Conservation (phyloP, 2,329 filamentous ascomycete species). For the Monilinia fructicola region DNA sequence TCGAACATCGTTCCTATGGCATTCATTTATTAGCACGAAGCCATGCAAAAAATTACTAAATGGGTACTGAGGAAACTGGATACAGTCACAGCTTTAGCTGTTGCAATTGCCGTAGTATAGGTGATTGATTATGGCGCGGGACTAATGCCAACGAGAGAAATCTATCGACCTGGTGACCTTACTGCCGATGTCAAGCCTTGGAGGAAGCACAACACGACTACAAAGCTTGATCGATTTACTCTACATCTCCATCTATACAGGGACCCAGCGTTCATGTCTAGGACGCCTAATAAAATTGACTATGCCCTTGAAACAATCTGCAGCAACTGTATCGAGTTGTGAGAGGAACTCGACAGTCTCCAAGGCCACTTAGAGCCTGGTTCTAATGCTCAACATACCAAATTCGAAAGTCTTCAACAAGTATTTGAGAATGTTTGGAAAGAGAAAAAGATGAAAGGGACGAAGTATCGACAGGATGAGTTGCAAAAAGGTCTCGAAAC, state of each 20-base stretch:
- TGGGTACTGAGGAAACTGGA: not conserved
- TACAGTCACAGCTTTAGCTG: not conserved
- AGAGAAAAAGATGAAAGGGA: not conserved
- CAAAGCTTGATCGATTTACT: not conserved
- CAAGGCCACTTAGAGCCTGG: not conserved
- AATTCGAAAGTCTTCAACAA: not conserved
- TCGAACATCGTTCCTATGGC: not conserved
- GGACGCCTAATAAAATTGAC: not conserved
- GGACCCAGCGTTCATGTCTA: not conserved
- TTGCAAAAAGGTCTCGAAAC: not conserved
- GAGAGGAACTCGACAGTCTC: not conserved
- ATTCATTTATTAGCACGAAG: not conserved
- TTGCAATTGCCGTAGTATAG: not conserved
- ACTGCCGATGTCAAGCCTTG: not conserved
- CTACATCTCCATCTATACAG: not conserved
- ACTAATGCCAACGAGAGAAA: not conserved
- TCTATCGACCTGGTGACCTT: not conserved
- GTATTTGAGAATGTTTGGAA: not conserved
- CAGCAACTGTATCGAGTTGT: conserved; percentile 2
- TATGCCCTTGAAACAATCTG: not conserved
- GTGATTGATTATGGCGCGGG: not conserved
- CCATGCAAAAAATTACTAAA: not conserved
- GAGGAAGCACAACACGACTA: not conserved
- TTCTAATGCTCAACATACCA: not conserved
- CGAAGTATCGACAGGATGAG: not conserved